Base-by-base conservation (phyloP, 2,329 filamentous ascomycete species). In the Rutstroemia sp. region DNA sequence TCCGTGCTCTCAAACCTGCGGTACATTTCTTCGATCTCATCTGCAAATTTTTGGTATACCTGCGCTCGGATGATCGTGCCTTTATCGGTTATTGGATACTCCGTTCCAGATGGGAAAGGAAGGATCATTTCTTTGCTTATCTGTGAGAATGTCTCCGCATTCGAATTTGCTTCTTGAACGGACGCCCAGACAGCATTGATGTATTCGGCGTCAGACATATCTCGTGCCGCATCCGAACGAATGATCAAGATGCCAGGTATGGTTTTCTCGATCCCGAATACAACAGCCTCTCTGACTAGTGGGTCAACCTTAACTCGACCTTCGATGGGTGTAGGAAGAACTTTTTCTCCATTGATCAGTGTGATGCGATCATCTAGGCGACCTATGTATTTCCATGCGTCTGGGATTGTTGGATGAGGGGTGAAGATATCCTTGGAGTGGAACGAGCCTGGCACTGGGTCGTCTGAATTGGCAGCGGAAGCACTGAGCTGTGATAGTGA, bases 211-310 rank as follows among this genome's bases (percentile, higher is more conserved):
- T 76, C 70, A 0, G 71, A 63, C 51, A 79, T 65, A 0, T 70
- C 57, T 0, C 64, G 63, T 0, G 74, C 74, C 2, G 69, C 67
- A 17, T 77, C 73, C 10, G 74, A 72, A 25, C 76, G 74, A 23
- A 84, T 69, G 8, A 85, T 68, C 6, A 83, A 61, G 8, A 82
- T 63, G 0, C 80, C 81, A 0, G 79, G 77, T 27, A 76, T 71
- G 1, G 74, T 71, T 48, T 73, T 75, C 5, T 76, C 78, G 1
- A 75, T 73, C 0, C 82, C 82, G 58, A 84, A 83, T 0, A 82
- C 75, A 2, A 82, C 70, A 0, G 76, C 77, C 54, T 85, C 82
- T 10, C 75, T 70, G 0, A 85, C 79, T 0, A 76, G 68, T 4
- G 72, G 69, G 48, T 78, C 72, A 52, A 81, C 74, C 5, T 79